phyloP scores from a whole-genome alignment of 2,329 filamentous ascomycete species.

The Lachnum nothofagi region DNA sequence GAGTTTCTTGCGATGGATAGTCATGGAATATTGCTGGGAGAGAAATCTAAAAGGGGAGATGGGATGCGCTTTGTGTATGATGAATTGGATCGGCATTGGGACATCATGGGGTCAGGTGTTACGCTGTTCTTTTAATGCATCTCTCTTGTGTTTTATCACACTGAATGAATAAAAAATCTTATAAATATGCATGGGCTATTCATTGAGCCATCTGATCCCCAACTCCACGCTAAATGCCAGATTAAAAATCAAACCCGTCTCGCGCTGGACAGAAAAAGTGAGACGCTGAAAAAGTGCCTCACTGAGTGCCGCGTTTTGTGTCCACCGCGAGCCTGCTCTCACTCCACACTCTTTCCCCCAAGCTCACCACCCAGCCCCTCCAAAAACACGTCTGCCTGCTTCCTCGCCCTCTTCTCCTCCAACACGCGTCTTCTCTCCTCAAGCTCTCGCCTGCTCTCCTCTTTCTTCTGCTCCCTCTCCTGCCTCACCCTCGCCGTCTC shows the following conservation, averaged over 20 bases:
- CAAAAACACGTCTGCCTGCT: slow-evolving; percentile 68
- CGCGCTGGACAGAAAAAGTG: too few relatives aligned
- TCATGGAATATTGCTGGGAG: too few relatives aligned
- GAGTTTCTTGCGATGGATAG: too few relatives aligned
- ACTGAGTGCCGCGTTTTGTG: too few relatives aligned
- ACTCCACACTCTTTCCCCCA: slow-evolving; percentile 1
- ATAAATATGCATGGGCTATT: not conserved
- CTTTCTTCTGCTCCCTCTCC: slow-evolving; percentile 52
- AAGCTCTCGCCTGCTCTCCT: slow-evolving; percentile 55
- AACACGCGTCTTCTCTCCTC: slow-evolving; percentile 48
- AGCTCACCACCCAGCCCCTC: slow-evolving; percentile 46
- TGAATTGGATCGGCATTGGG: too few relatives aligned
- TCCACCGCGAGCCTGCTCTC: not conserved
- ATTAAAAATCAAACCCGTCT: too few relatives aligned
- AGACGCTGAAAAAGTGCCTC: not conserved
- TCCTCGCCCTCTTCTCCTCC: slow-evolving; percentile 52
- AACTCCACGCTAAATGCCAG: too few relatives aligned
- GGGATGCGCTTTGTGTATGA: not conserved
- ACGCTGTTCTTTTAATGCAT: not conserved
- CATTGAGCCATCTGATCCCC: too few relatives aligned
- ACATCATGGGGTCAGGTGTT: not conserved
- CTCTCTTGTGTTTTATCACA: not conserved
- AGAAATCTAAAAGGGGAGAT: not conserved
- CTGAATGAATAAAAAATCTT: not conserved
- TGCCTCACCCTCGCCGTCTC: slow-evolving; percentile 51